Evolutionary conservation across 441 rosid genomes (phyloP), one percentile per base, ranked within the genome.

Genomic region (Croton laevigatus): DNA sequence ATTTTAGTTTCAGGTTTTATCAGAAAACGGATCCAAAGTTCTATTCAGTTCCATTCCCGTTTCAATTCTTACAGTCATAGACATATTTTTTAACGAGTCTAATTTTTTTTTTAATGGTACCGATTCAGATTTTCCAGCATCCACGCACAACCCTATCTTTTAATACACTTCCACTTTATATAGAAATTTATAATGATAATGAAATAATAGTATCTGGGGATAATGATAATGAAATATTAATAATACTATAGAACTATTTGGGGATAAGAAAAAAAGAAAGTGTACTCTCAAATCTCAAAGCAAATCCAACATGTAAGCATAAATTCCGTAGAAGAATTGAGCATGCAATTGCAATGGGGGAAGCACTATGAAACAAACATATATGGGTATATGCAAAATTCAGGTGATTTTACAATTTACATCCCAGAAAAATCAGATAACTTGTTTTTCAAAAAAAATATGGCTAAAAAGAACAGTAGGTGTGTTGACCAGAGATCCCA

Each of bases 241-340:
- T n/a, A 13, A 46, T 5, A 54, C 23, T 27, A 3, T 45, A 61
- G 5, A 63, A 19, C 37, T 59, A 23, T 66, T 64, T 8, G 46
- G 74, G 71, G 61, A 64, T 61, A 60, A 45, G 49, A 22, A 66
- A 66, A 59, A 57, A 22, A n/a, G n/a, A n/a, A n/a, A n/a, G n/a
- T n/a, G n/a, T 36, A 32, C 54, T 46, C n/a, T 55, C 75, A 75
- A 37, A 71, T 66, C 64, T 38, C 64, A 7, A 67, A 66, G 46
- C 19, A 73, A 66, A 69, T 58, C 62, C 69, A 76, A 78, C 84
- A 76, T 60, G 70, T 16, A 8, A 65, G 75, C 82, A 65, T 62
- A 65, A 68, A 65, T 73, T 79, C 75, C 65, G 82, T 65, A 38
- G 48, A 74, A 45, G 66, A 34, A 68, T 27, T 27, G 70, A 70